Conservation (phyloP, 306 rosid species). For the Quercus bicolor region DNA sequence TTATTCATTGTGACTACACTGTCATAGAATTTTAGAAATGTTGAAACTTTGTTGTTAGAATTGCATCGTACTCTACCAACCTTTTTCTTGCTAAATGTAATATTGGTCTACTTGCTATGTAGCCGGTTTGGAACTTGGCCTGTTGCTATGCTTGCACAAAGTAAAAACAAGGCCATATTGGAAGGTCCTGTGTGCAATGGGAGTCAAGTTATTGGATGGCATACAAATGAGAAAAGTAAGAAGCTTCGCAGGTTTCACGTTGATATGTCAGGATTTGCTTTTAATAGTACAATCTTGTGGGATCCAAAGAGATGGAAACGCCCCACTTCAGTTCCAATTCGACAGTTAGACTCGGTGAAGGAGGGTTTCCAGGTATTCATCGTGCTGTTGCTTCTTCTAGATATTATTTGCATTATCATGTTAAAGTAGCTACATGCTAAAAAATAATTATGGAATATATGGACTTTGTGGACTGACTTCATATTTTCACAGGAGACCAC, state of each 20-base stretch:
- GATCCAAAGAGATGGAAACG: constrained; percentile 87
- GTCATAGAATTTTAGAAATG: not conserved
- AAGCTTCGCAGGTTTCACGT: constrained; percentile 94
- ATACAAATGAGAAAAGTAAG: constrained; percentile 89
- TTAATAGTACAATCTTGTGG: constrained; percentile 96
- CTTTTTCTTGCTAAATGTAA: constrained; percentile 13
- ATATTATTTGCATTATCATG: constrained; percentile 6
- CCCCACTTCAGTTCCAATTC: constrained; percentile 60
- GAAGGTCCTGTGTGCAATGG: constrained; percentile 98
- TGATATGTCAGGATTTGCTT: constrained; percentile 99
- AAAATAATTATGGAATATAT: not conserved
- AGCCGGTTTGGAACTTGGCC: constrained; percentile 99
- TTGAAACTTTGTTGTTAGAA: not conserved
- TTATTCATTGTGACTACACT: not conserved
- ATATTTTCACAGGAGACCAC: constrained; percentile 73
- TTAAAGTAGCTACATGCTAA: constrained; percentile 3
- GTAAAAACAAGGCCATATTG: constrained; percentile 92
- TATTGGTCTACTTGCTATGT: constrained; percentile 27
- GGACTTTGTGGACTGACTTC: constrained; percentile 15
- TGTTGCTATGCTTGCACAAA: constrained; percentile 90
- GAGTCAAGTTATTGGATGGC: constrained; percentile 94
- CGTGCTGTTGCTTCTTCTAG: constrained; percentile 11
- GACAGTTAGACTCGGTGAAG: constrained; percentile 82
- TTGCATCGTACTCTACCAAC: constrained; percentile 3
- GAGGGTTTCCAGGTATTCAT: constrained; percentile 91